Evolutionary conservation across 768 basidiomycete species (phyloP).

Genomic region (Pleurotus ostreatus): DNA sequence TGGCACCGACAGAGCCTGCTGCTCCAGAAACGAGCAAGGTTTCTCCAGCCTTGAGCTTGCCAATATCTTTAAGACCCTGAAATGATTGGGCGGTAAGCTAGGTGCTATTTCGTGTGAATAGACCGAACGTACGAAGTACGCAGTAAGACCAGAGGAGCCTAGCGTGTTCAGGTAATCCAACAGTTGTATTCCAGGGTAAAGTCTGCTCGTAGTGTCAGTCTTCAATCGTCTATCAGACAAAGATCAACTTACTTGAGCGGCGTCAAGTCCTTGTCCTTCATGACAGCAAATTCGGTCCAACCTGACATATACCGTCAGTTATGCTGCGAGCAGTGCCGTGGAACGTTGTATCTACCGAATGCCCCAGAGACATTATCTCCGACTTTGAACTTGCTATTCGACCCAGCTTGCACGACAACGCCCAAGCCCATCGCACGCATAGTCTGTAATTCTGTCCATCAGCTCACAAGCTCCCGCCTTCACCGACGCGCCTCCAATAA

Average conservation of each 20-base stretch:
- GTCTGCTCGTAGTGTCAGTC: not conserved
- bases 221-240: not conserved
- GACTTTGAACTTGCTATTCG: conserved; percentile 46
- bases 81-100: not conserved
- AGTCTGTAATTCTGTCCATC: not conserved
- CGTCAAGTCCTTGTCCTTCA: conserved; percentile 46
- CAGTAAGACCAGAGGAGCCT: conserved; percentile 78
- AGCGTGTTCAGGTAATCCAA: conserved; percentile 83
- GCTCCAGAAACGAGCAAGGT: conserved; percentile 85
- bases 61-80: conserved; percentile 81
- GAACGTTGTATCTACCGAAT: conserved; percentile 43
- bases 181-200: conserved; percentile 42
- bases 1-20: conserved; percentile 84
- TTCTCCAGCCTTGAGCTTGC: conserved; percentile 78
- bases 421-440: conserved; percentile 76
- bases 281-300: conserved; percentile 73
- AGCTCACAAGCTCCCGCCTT: not conserved
- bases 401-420: conserved; percentile 55
- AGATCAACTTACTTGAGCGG: conserved; percentile 49
- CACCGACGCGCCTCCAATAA: not conserved
- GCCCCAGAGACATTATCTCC: conserved; percentile 69
- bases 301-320: conserved; percentile 33
- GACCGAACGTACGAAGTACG: conserved; percentile 68
- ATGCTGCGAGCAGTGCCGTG: not conserved
- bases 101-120: not conserved